Base-by-base conservation (phyloP, 2,329 filamentous ascomycete species). In the Epichloe brachyelytri region DNA sequence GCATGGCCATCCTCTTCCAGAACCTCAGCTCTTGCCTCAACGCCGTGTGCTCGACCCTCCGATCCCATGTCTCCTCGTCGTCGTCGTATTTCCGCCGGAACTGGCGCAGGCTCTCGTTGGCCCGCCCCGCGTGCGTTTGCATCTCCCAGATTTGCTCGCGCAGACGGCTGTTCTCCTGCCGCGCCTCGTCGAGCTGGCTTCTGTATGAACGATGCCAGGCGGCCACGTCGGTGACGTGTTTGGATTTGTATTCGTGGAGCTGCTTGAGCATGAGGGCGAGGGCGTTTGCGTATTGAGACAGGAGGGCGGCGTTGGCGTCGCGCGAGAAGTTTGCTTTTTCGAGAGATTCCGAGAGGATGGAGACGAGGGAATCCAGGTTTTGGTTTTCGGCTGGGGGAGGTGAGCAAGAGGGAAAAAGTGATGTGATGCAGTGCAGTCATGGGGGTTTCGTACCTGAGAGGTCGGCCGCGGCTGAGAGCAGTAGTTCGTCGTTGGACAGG, bases 131-230 rank as follows among this genome's bases (percentile, higher is more conserved):
- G 57, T 79, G 76, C 40, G 74, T 72, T 60, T 82, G 78, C 78
- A 83, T 82, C 57, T 82, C 78, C 73, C 79, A 81, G 58, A 84
- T 81, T 64, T 83, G 79, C 58, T 82, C 78, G 49, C 80, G 77
- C 48, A 84, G 71, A 2, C 74, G 72, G 54, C 72, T 72, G 59
- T 84, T 84, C 67, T 83, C 80, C 56, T 77, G 77, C 4, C 81
- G 79, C 45, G 80, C 79, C 60, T 82, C 79, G 57, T 79, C 79
- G 38, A 85, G 74, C 66, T 84, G 81, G 26, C 73, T 67, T 7
- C 81, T 77, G 69, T 85, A 85, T 53, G 77, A 81, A 51, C 75
- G 77, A 68, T 85, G 81, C 81, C 81, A 85, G 20, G 77, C 66
- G 5, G 77, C 71, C 17, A 82, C 77, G 60, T 84, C 81, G 46